These are phyloP conservation scores for Puccinia triticina DNA, from an alignment of 1,284 basidiomycete genomes.

Conservation along the genomic window DNA sequence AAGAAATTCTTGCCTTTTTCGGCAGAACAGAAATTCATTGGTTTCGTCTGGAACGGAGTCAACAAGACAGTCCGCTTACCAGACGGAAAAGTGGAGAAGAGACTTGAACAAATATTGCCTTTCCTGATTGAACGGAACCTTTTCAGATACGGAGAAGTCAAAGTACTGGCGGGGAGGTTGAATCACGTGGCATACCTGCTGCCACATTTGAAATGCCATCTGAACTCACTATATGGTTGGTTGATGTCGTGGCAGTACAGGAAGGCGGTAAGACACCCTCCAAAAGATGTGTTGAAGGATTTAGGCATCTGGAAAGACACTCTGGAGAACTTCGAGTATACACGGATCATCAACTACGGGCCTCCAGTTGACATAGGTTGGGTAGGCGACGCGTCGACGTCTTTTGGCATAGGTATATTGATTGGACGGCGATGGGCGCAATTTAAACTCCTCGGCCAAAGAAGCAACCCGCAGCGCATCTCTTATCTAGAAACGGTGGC, in stretches of 20 bases:
- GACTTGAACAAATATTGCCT: not conserved
- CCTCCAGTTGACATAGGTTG: not conserved
- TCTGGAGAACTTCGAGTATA: not conserved
- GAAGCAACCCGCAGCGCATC: not conserved
- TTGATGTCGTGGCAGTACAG: not conserved
- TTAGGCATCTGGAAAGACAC: not conserved
- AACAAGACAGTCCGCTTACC: not conserved
- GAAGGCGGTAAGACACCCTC: not conserved
- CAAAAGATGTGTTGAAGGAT: not conserved
- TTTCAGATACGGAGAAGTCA: not conserved
- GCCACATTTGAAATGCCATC: not conserved
- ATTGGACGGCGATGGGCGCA: not conserved
- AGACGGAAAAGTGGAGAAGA: not conserved
- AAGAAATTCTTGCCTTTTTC: not conserved
- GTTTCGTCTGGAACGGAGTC: not conserved
- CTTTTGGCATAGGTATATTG: not conserved
- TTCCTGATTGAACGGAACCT: not conserved
- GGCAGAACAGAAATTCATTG: too few relatives aligned
- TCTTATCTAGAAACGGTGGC: not conserved
- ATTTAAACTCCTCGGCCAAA: not conserved
- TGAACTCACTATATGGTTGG: too few relatives aligned
- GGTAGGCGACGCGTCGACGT: too few relatives aligned
- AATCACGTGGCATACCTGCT: not conserved
- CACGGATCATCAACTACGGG: not conserved
- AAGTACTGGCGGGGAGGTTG: not conserved